Evolutionary conservation across 2,329 filamentous ascomycete species (phyloP).

Genomic region (Aspergillus latus): DNA sequence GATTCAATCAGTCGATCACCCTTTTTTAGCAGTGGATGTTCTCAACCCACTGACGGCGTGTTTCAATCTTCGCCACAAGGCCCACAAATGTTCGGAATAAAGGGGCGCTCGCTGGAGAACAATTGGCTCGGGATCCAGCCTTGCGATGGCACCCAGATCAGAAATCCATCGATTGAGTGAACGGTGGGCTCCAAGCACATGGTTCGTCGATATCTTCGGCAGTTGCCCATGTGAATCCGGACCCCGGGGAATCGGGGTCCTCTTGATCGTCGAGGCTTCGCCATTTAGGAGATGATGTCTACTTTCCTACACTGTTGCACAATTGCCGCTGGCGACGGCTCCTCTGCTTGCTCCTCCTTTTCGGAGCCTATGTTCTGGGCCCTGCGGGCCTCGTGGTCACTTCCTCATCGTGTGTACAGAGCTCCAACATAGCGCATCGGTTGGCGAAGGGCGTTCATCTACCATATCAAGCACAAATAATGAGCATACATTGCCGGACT

Average conservation of each 20-base stretch:
- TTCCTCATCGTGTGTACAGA: background rate
- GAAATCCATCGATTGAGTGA: background rate
- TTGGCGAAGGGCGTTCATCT: background rate
- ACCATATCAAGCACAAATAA: no score
- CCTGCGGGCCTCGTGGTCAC: background rate
- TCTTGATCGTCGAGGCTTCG: background rate
- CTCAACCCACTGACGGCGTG: conserved; percentile 7
- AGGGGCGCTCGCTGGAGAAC: background rate
- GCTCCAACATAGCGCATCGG: background rate
- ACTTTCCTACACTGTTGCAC: background rate
- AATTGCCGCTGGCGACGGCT: background rate
- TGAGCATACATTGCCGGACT: no score
- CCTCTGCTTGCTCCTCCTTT: background rate
- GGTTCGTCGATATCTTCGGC: conserved; percentile 4
- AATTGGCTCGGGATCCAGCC: background rate
- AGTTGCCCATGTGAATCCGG: background rate
- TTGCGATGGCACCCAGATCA: conserved; percentile 1
- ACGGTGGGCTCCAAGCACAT: conserved; percentile 2
- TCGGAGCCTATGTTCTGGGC: background rate
- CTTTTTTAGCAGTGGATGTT: background rate
- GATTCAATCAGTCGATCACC: background rate
- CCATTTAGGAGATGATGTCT: background rate
- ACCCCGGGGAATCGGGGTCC: background rate
- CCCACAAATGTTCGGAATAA: conserved; percentile 6
- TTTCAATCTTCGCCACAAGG: conserved; percentile 8